Percentiles rank a stretch among this genome's conserved stretches.
These are phyloP conservation scores for Epichloe glyceriae DNA, from an alignment of 2,329 filamentous ascomycete genomes.

Conservation along the genomic window DNA sequence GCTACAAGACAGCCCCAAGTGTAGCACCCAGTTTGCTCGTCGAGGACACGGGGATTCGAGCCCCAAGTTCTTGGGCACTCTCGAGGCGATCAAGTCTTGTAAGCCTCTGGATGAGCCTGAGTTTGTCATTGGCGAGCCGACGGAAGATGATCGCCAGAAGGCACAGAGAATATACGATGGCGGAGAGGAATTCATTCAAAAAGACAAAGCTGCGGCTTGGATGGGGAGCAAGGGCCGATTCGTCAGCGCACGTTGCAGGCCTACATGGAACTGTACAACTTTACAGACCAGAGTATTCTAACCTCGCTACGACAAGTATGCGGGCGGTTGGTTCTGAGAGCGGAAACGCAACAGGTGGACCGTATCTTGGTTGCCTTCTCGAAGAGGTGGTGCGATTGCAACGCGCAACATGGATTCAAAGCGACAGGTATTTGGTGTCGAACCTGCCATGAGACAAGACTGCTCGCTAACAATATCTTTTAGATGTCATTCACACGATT, in stretches of 20 bases:
- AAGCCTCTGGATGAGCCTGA: slow-evolving; percentile 45
- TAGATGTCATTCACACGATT: slow-evolving; percentile 88
- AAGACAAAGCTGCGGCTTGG: slow-evolving; percentile 73
- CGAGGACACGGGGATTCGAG: slow-evolving; percentile 26
- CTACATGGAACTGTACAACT: slow-evolving; percentile 91
- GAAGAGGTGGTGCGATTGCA: slow-evolving; percentile 84
- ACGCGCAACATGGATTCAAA: slow-evolving; percentile 87
- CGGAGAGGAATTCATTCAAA: slow-evolving; percentile 66
- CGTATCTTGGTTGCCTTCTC: slow-evolving; percentile 85
- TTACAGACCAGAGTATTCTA: slow-evolving; percentile 67
- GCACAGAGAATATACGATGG: slow-evolving; percentile 77
- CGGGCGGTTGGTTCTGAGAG: slow-evolving; percentile 66
- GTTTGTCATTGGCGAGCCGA: slow-evolving; percentile 43
- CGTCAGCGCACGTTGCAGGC: slow-evolving; percentile 50
- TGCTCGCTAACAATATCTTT: background rate
- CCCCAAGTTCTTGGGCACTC: slow-evolving; percentile 20
- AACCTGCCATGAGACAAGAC: background rate
- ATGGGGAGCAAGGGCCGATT: slow-evolving; percentile 58
- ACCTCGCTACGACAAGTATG: slow-evolving; percentile 69
- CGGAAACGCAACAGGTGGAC: slow-evolving; percentile 94
- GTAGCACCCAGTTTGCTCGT: slow-evolving; percentile 31
- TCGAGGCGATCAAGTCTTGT: slow-evolving; percentile 18
- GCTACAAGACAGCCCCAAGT: slow-evolving; percentile 30
- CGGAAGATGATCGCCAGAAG: slow-evolving; percentile 60
- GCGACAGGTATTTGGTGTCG: slow-evolving; percentile 48